phyloP scores from a whole-genome alignment of 2,329 filamentous ascomycete species.

The Lasiodiplodia theobromae region DNA sequence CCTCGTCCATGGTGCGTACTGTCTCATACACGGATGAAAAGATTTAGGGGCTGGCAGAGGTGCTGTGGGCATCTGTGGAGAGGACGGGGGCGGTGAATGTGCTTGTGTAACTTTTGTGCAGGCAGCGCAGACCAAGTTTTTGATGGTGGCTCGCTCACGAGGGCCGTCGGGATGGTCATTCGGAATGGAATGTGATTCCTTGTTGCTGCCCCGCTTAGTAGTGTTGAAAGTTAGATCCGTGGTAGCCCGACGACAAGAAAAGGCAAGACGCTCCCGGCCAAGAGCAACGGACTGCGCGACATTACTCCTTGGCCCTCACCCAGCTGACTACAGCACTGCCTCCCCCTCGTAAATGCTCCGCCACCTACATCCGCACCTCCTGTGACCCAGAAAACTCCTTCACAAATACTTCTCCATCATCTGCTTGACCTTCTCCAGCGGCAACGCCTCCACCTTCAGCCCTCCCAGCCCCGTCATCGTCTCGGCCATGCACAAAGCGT shows the following conservation, averaged over 20 bases:
- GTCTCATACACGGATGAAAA: too few species aligned
- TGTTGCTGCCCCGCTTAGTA: neutral
- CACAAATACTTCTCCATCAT: conserved; percentile 39
- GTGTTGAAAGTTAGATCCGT: neutral
- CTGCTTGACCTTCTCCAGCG: conserved; percentile 45
- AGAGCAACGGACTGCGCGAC: too few species aligned
- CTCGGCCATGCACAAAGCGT: conserved; percentile 67
- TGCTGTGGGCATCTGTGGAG: neutral
- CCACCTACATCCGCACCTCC: neutral
- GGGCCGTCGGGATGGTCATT: neutral
- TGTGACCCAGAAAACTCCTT: neutral
- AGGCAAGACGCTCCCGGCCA: too few species aligned
- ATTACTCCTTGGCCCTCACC: too few species aligned
- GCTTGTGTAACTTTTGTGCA: too few species aligned
- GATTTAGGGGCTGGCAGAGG: too few species aligned
- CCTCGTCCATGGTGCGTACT: neutral
- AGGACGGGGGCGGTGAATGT: neutral
- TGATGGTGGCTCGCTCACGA: neutral
- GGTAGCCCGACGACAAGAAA: neutral
- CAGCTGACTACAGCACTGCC: too few species aligned
- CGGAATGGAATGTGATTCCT: neutral
- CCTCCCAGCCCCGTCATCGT: conserved; percentile 64
- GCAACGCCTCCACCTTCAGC: conserved; percentile 45
- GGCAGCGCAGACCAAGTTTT: too few species aligned
- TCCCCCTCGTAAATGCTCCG: neutral